Evolutionary conservation across 352 stramenopile genomes (phyloP).

Genomic region (Globisporangium cylindrosporum): DNA sequence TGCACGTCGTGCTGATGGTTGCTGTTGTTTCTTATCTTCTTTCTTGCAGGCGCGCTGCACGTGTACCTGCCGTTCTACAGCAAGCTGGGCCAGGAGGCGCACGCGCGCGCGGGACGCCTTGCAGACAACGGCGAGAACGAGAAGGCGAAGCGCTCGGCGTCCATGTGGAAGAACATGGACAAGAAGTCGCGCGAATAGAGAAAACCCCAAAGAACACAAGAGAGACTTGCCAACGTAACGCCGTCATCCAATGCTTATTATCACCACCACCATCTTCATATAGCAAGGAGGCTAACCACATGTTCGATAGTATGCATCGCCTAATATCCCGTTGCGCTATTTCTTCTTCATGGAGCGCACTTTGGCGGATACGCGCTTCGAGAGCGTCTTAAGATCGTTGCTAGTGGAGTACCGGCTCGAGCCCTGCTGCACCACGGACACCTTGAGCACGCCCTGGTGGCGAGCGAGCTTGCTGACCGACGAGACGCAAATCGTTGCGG

Average conservation of each 20-base stretch:
- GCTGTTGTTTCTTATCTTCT: not conserved
- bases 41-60: slow-evolving; percentile 21
- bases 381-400: slow-evolving; percentile 32
- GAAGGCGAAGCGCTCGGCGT: slow-evolving; percentile 21
- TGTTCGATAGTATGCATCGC: too few species aligned
- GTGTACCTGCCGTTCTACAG: slow-evolving; percentile 45
- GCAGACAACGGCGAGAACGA: slow-evolving; percentile 1
- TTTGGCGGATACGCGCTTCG: slow-evolving; percentile 44
- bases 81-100: slow-evolving; percentile 31
- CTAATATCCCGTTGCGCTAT: too few species aligned
- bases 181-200: slow-evolving; percentile 17
- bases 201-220: too few species aligned
- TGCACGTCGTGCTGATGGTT: not conserved
- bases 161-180: slow-evolving; percentile 51
- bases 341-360: slow-evolving; percentile 32
- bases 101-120: slow-evolving; percentile 21
- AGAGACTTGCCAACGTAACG: too few species aligned
- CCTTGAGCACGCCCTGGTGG: slow-evolving; percentile 28
- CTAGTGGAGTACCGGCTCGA: slow-evolving; percentile 35
- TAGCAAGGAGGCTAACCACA: too few species aligned
- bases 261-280: too few species aligned
- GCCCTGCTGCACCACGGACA: slow-evolving; percentile 34
- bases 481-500: slow-evolving; percentile 38
- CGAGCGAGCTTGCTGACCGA: slow-evolving; percentile 38
- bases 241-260: too few species aligned